A percentile compares a stretch with the other conserved stretches of the same genome.
These are phyloP conservation scores for Penicillium sp. DNA, from an alignment of 2,329 filamentous ascomycete species.

Conservation along the genomic window DNA sequence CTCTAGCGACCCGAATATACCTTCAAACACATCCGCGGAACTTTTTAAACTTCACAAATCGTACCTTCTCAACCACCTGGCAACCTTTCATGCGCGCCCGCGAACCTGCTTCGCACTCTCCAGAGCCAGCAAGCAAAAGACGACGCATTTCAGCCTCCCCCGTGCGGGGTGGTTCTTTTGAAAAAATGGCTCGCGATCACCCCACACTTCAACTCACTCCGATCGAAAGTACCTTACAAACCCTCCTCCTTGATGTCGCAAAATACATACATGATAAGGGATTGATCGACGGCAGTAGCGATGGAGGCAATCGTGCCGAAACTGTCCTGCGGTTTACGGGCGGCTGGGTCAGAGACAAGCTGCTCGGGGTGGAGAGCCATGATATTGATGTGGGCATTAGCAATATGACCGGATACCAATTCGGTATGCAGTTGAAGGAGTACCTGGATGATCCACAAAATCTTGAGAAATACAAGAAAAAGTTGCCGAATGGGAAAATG, in stretches of 20 bases:
- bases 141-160: constrained; percentile 29
- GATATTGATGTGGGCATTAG: constrained; percentile 53
- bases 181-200: constrained; percentile 27
- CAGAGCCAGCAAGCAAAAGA: constrained; percentile 32
- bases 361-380: constrained; percentile 47
- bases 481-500: constrained; percentile 50
- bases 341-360: constrained; percentile 53
- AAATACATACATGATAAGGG: constrained; percentile 54
- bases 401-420: constrained; percentile 51
- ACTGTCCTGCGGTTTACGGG: constrained; percentile 50
- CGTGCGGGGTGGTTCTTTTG: constrained; percentile 19
- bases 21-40: constrained; percentile 2
- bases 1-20: constrained; percentile 11
- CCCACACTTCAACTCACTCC: constrained; percentile 61
- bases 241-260: constrained; percentile 81
- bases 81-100: constrained; percentile 29
- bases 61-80: constrained; percentile 7
- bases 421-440: constrained; percentile 45
- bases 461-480: constrained; percentile 46
- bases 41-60: constrained; percentile 12
- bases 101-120: constrained; percentile 15
- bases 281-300: constrained; percentile 37
- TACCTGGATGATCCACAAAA: constrained; percentile 43
- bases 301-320: constrained; percentile 10
- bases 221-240: constrained; percentile 69